phyloP scores from a whole-genome alignment of 1,139 yeast genomes.

The Saccharomycopsis hybrid region DNA sequence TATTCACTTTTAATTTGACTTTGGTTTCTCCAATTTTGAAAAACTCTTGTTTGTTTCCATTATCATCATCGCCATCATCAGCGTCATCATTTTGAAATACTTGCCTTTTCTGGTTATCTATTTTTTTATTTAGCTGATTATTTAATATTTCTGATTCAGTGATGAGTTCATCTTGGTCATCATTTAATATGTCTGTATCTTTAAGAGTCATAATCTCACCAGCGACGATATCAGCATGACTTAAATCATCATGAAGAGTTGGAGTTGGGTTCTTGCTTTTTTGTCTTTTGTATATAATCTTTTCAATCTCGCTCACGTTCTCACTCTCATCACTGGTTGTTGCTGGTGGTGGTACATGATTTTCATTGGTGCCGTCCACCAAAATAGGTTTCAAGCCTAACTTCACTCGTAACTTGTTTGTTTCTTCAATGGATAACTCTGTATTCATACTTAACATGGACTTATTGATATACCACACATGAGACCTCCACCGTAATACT shows the following conservation, averaged over 20 bases:
- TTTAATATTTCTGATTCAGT: conserved; percentile 30
- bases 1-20: conserved; percentile 8
- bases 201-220: conserved; percentile 59
- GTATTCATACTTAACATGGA: conserved; percentile 6
- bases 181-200: conserved; percentile 50
- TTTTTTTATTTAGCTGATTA: conserved; percentile 28
- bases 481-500: no score
- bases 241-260: conserved; percentile 28
- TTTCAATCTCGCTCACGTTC: no score
- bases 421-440: conserved; percentile 41
- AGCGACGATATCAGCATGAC: conserved; percentile 40
- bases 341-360: no score
- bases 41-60: conserved; percentile 22
- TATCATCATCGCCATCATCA: conserved; percentile 24
- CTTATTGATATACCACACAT: no score
- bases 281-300: no score
- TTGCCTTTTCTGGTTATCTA: conserved; percentile 18
- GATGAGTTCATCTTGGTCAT: conserved; percentile 39
- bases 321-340: no score
- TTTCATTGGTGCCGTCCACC: conserved; percentile 4
- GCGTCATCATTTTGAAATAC: conserved; percentile 19
- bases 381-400: conserved; percentile 45
- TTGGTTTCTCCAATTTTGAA: conserved; percentile 21
- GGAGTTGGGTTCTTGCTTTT: conserved; percentile 17
- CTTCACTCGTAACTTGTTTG: conserved; percentile 43